phyloP scores from a whole-genome alignment of 192 early-diverging fungal species.

The Linnemannia elongata region DNA sequence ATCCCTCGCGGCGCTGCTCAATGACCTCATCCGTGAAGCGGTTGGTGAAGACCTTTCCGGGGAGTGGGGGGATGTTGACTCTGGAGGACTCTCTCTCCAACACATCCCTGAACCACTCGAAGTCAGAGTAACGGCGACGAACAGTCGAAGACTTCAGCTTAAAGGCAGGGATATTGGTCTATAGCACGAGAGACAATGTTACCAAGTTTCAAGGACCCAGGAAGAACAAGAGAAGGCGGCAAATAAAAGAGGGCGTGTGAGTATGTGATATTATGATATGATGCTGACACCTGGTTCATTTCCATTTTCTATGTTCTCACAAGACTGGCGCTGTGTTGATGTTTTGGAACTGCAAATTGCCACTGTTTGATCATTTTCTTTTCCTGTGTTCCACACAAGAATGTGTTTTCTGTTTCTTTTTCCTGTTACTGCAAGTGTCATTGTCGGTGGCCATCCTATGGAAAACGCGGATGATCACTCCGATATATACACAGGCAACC shows the following conservation, averaged over 20 bases:
- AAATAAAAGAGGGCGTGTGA: neutral
- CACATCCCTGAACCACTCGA: slow-evolving; percentile 98
- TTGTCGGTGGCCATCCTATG: neutral
- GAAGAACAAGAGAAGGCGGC: neutral
- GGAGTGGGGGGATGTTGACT: slow-evolving; percentile 96
- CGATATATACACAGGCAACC: neutral
- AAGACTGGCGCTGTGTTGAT: neutral
- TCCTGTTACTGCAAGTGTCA: neutral
- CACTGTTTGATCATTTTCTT: no score
- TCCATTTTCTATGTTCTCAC: neutral
- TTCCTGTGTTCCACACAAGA: no score
- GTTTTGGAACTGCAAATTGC: neutral
- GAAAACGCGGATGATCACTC: neutral
- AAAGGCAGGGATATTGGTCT: slow-evolving; percentile 98
- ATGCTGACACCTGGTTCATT: neutral
- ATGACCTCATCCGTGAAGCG: slow-evolving; percentile 97
- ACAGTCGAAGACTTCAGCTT: slow-evolving; percentile 87
- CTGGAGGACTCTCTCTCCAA: slow-evolving; percentile 91
- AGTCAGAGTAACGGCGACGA: slow-evolving; percentile 95
- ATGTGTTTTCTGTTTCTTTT: no score
- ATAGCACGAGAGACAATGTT: neutral
- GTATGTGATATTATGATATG: slow-evolving; percentile 3
- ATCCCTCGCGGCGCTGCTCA: slow-evolving; percentile 87
- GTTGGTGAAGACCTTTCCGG: slow-evolving; percentile 97
- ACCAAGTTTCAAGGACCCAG: neutral